A percentile compares a stretch with the other conserved stretches of the same genome.
These are phyloP conservation scores for Lactarius hatsudake DNA, from an alignment of 768 basidiomycete genomes.

Conservation along the genomic window DNA sequence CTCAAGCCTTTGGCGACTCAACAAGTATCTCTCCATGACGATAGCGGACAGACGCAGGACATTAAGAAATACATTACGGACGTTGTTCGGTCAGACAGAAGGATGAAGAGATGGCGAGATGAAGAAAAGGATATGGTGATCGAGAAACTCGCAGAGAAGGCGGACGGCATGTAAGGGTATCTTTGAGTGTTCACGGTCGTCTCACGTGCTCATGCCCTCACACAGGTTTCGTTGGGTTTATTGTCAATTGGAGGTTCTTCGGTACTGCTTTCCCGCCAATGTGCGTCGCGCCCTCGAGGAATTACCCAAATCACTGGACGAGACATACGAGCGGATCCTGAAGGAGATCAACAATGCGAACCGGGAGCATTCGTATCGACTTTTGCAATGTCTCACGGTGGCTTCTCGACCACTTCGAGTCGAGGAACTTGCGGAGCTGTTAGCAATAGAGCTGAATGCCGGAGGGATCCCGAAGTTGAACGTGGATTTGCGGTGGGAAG, in stretches of 20 bases:
- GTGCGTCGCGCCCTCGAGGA: background rate
- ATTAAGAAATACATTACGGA: background rate
- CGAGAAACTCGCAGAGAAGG: background rate
- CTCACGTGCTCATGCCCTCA: background rate
- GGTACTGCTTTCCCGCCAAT: background rate
- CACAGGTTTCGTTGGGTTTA: background rate
- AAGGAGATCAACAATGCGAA: background rate
- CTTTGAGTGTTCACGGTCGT: background rate
- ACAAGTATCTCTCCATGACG: background rate
- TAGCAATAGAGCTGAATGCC: background rate
- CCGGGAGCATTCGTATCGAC: background rate
- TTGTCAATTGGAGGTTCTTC: background rate
- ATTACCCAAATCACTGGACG: conserved; percentile 6
- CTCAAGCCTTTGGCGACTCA: background rate
- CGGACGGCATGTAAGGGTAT: background rate
- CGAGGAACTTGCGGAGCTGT: background rate
- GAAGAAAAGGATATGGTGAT: background rate
- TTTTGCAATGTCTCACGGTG: background rate
- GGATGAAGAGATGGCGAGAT: background rate
- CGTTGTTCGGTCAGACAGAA: background rate
- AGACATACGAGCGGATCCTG: conserved; percentile 1
- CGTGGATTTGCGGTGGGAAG: background rate
- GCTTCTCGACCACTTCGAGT: background rate
- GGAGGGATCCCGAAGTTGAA: background rate
- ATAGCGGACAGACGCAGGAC: background rate